phyloP scores from a whole-genome alignment of 2,329 filamentous ascomycete genomes.

The Amauroascus verrucosus region DNA sequence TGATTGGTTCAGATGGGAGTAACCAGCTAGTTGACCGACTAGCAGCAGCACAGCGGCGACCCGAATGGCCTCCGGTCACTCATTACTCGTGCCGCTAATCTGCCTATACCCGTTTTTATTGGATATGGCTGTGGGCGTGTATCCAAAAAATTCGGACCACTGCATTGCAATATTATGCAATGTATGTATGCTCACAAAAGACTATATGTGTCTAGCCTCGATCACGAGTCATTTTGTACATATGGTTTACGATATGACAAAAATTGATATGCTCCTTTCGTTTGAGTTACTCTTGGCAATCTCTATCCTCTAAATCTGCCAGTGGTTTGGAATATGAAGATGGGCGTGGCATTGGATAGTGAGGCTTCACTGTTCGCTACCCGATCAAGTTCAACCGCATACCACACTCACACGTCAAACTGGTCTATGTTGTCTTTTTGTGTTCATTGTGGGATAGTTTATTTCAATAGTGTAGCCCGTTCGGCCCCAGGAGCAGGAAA shows the following conservation, averaged over 20 bases:
- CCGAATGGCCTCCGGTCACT: background rate
- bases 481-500: too few relatives aligned
- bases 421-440: background rate
- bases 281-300: background rate
- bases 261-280: background rate
- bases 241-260: background rate
- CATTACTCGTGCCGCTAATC: background rate
- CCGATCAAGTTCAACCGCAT: background rate
- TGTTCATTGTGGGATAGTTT: background rate
- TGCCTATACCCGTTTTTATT: background rate
- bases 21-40: background rate
- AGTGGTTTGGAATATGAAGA: background rate
- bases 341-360: background rate
- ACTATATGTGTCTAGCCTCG: background rate
- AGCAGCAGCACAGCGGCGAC: background rate
- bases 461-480: too few relatives aligned
- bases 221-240: background rate
- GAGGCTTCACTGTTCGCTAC: background rate
- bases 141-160: background rate
- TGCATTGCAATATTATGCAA: background rate
- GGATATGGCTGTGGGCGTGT: background rate
- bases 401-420: background rate
- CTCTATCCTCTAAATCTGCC: background rate
- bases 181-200: background rate
- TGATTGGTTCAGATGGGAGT: background rate